Percentiles rank a stretch among this genome's conserved stretches.
phyloP scores from a whole-genome alignment of 805 yeast genomes.

The Sporopachydermia lactativora region DNA sequence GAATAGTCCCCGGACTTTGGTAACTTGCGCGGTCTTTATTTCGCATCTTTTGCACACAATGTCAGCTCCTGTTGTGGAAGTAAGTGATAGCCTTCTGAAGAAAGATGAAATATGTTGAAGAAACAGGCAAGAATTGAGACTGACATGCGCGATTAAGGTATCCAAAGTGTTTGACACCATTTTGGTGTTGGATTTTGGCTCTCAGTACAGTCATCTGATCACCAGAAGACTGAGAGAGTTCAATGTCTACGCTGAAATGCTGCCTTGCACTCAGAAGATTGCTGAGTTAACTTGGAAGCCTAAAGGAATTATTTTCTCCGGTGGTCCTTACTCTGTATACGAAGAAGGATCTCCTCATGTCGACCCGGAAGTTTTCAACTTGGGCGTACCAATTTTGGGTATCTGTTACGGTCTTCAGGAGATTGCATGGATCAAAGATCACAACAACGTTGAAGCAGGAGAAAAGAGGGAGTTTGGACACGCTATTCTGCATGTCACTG shows the following conservation, averaged over 20 bases:
- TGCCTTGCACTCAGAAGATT: constrained; percentile 97
- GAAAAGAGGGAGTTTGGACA: constrained; percentile 98
- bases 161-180: constrained; percentile 90
- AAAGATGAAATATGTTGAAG: too few relatives aligned
- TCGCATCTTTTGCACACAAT: too few relatives aligned
- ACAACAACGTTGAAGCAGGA: constrained; percentile 80
- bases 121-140: too few relatives aligned
- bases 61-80: too few relatives aligned
- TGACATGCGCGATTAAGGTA: constrained; percentile 49
- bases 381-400: constrained; percentile 89
- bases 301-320: constrained; percentile 89
- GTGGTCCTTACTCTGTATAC: constrained; percentile 96
- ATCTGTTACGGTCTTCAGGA: constrained; percentile 99
- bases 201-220: constrained; percentile 94
- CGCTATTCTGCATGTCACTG: constrained; percentile 71
- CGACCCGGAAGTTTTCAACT: constrained; percentile 82
- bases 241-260: constrained; percentile 97
- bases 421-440: constrained; percentile 94
- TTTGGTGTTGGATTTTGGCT: constrained; percentile 93
- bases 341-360: constrained; percentile 95
- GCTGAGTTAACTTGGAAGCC: constrained; percentile 88
- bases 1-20: too few relatives aligned
- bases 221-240: constrained; percentile 96
- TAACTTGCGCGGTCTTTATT: too few relatives aligned
- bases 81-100: too few relatives aligned